Base-by-base conservation (phyloP, 1,284 basidiomycete genomes). In the Leccinum solheimii region DNA sequence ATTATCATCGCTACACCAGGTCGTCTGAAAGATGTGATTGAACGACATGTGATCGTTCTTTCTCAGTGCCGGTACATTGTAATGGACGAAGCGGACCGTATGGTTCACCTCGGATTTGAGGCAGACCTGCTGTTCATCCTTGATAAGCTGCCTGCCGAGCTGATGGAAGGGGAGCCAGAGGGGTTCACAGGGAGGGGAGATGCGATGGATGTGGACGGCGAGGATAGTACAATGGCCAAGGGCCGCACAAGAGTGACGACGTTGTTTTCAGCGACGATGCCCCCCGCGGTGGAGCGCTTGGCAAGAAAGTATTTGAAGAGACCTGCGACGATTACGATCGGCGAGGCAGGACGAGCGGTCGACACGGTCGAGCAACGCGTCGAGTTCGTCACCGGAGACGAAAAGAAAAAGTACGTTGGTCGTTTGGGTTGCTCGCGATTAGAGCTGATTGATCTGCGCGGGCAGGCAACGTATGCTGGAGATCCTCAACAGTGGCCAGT, bases 11-110 rank as follows among this genome's bases (percentile, higher is more conserved):
- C 97, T 26, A 99, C 97, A 0, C 97, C 97, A 2, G 97, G 97
- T 78, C 92, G 97, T 77, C 82, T 99, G 52, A 97, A 97, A 77
- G 97, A 99, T 76, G 94, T 98, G 66, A 90, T 99, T 63, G 97
- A 99, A 78, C 87, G 95, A 54, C 94, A 94, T 74, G 94, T 98
- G 55, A 83, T 99, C 38, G 96, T 99, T 40, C 85, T 99, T 56
- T 91, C 91, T 5, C 97, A 99, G 77, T 98, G 97, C 77, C 93
- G 93, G 1, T 99, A 98, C 73, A 89, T 99, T 57, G 96, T 99
- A 65, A 97, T 99, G 95, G 97, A 99, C 76, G 97, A 99, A 80
- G 97, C 97, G 19, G 97, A 99, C 76, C 87, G 96, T 59, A 98
- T 99, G 97, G 95, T 99, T 61, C 90, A 97, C 72, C 87, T 99